Conservation (phyloP, 495 filamentous ascomycete genomes). For the Neurospora sp. region DNA sequence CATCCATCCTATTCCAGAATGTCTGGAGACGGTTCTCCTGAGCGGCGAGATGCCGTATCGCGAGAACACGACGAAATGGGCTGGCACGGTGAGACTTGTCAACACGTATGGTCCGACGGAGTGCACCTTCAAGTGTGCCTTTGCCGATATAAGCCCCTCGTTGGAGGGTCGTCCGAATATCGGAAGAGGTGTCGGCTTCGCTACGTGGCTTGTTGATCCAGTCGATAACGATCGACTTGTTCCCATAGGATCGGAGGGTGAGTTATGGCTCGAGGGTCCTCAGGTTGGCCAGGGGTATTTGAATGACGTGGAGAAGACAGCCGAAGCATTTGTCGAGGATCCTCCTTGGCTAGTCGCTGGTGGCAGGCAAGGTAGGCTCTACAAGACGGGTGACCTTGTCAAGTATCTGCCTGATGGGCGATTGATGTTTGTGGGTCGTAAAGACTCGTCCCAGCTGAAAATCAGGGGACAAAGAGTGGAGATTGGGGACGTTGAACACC, state of each 20-base stretch:
- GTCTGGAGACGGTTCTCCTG: conserved; percentile 9
- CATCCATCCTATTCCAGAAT: neutral
- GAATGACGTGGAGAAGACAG: conserved; percentile 54
- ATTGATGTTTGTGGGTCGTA: conserved; percentile 36
- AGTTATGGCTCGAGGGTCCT: conserved; percentile 66
- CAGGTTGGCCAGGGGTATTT: conserved; percentile 50
- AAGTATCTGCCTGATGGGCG: conserved; percentile 42
- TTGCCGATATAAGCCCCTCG: neutral
- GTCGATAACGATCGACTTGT: conserved; percentile 46
- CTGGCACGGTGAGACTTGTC: conserved; percentile 16
- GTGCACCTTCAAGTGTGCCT: conserved; percentile 8
- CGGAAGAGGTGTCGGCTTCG: conserved; percentile 1
- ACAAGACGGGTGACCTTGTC: conserved; percentile 52
- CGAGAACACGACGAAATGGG: conserved; percentile 9
- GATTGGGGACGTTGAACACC: conserved; percentile 46
- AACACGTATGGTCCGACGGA: conserved; percentile 27
- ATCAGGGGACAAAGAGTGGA: conserved; percentile 31
- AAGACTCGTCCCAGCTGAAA: conserved; percentile 29
- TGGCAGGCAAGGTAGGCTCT: conserved; percentile 20
- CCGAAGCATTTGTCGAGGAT: conserved; percentile 35
- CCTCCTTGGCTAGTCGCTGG: conserved; percentile 4
- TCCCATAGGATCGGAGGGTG: conserved; percentile 60
- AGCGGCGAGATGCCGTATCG: conserved; percentile 27
- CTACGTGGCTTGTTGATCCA: conserved; percentile 48
- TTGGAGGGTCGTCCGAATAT: neutral